These are phyloP conservation scores for Nicotiana tomentosiformis DNA, from an alignment of 257 asterid species.

Conservation along the genomic window DNA sequence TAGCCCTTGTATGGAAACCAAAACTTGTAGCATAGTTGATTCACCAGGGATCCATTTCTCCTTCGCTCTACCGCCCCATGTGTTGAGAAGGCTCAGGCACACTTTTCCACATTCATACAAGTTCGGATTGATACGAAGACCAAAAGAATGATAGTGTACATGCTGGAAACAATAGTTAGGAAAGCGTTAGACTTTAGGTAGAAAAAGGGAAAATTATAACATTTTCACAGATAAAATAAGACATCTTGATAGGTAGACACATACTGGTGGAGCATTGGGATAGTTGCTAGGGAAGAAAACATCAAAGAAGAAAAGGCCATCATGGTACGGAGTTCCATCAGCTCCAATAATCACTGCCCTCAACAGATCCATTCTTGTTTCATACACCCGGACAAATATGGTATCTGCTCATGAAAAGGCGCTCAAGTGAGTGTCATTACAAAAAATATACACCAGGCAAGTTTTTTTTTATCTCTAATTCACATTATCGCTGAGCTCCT, in stretches of 20 bases:
- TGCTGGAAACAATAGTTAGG: constrained; percentile 10
- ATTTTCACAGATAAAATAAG: background rate
- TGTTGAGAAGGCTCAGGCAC: constrained; percentile 35
- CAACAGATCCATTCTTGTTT: constrained; percentile 31
- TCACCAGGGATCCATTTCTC: constrained; percentile 27
- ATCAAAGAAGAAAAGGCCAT: constrained; percentile 33
- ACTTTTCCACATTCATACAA: constrained; percentile 27
- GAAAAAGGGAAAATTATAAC: background rate
- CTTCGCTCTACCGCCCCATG: constrained; percentile 22
- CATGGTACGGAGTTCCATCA: constrained; percentile 36
- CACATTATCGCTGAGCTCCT: background rate
- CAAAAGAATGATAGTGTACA: constrained; percentile 27
- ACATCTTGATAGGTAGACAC: background rate
- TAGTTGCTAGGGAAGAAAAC: constrained; percentile 24
- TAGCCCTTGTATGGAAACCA: constrained; percentile 33
- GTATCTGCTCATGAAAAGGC: constrained; percentile 13
- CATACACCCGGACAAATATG: constrained; percentile 30
- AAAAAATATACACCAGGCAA: background rate
- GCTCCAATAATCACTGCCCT: constrained; percentile 33
- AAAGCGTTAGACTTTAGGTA: background rate
- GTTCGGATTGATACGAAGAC: constrained; percentile 31
- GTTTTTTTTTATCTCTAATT: background rate
- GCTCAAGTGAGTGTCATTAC: background rate
- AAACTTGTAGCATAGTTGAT: constrained; percentile 30
- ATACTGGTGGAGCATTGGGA: constrained; percentile 26